Evolutionary conservation across 2,329 filamentous ascomycete species (phyloP).

Genomic region (Fusarium pseudograminearum): DNA sequence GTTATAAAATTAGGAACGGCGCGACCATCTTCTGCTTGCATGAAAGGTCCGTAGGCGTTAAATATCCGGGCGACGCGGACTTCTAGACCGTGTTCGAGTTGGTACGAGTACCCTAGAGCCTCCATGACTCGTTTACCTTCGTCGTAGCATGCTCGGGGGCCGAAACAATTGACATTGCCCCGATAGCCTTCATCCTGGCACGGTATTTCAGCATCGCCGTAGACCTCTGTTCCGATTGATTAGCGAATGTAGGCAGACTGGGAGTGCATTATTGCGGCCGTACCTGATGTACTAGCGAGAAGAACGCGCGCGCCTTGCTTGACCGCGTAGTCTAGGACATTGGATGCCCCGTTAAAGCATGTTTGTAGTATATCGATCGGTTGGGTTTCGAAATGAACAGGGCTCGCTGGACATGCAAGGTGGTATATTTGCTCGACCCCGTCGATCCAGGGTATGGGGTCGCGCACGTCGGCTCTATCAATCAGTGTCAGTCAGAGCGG

Average conservation of each 20-base stretch:
- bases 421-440: constrained; percentile 39
- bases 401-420: constrained; percentile 38
- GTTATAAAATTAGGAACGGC: constrained; percentile 41
- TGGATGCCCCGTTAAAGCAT: constrained; percentile 34
- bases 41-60: constrained; percentile 37
- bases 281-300: constrained; percentile 37
- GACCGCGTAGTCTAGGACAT: constrained; percentile 34
- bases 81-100: constrained; percentile 33
- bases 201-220: constrained; percentile 27
- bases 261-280: accelerated
- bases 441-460: constrained; percentile 29
- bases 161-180: constrained; percentile 57
- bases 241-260: accelerated
- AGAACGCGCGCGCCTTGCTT: constrained; percentile 36
- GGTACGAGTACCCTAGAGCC: constrained; percentile 51
- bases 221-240: constrained; percentile 19
- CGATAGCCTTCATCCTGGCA: constrained; percentile 49
- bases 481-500: neutral
- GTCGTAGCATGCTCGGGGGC: constrained; percentile 57
- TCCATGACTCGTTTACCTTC: constrained; percentile 57
- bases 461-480: constrained; percentile 28
- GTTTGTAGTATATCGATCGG: constrained; percentile 41
- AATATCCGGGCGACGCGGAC: constrained; percentile 43
- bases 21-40: constrained; percentile 27
- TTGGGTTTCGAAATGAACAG: constrained; percentile 30